Base-by-base conservation (phyloP, 257 asterid species). In the Lycium ferocissimum region DNA sequence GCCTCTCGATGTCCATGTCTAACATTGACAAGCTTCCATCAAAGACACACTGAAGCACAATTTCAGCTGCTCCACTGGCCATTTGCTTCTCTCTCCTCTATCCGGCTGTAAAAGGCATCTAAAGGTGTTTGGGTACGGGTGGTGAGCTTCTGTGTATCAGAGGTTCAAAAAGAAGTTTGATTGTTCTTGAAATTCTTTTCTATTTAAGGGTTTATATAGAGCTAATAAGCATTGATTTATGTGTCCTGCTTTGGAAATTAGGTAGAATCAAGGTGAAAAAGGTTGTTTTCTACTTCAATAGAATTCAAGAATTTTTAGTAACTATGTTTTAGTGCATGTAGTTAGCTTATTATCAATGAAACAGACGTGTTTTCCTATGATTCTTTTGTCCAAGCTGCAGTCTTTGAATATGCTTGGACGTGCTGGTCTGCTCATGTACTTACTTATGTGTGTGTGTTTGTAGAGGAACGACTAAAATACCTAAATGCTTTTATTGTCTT, bases 1-100 rank as follows among this genome's bases (percentile, higher is more conserved):
- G 86, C 8, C 90, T 72, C 82, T 92, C 90, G 7, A 88, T 83
- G 43, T 84, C 85, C 85, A 33, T 87, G 89, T 90, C 91, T 0
- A 56, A 47, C 88, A 86, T 61, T 3, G 88, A 86, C 75, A 87
- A 85, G 85, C 89, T 83, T 83, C 92, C 92, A 26, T 80, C 63
- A 17, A 86, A 45, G 75, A 84, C 87, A 83, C 88, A 82, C 20
- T 82, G 84, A 43, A 89, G 20, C 85, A 83, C 2, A 71, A 76
- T 76, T 76, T 79, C 86, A 11, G 87, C 88, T 83, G 90, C 89
- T 88, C 66, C 81, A 81, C 79, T 84, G 72, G 88, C 84, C 92
- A 91, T 91, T 72, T 72, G 22, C 65, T 43, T 86, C 80, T 57
- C 81, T 26, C 26, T 49, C 38, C 43, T 84, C 58, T 73, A 79